phyloP scores from a whole-genome alignment of 371 early-diverging fungal species.

The Mortierella sp. region DNA sequence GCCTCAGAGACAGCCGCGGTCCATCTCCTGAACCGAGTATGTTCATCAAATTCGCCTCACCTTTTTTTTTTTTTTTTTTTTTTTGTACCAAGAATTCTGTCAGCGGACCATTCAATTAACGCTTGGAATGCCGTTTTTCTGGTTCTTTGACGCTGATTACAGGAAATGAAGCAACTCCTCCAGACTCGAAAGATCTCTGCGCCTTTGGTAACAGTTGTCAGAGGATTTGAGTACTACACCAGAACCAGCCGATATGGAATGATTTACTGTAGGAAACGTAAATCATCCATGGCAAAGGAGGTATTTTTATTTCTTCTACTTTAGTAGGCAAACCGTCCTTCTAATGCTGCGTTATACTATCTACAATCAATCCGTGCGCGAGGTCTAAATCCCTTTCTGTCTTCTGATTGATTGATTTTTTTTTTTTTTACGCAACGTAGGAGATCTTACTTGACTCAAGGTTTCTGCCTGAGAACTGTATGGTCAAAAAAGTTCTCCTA shows the following conservation, averaged over 20 bases:
- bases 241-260: slow-evolving; percentile 65
- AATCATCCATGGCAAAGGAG: slow-evolving; percentile 58
- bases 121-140: no score
- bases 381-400: no score
- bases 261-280: slow-evolving; percentile 65
- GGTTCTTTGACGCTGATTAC: neutral
- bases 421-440: slow-evolving; percentile 21
- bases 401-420: neutral
- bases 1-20: slow-evolving; percentile 43
- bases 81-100: no score
- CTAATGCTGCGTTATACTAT: neutral
- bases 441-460: slow-evolving; percentile 69
- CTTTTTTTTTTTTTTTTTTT: no score
- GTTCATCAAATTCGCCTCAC: neutral
- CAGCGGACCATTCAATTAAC: no score
- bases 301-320: slow-evolving; percentile 27
- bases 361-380: no score
- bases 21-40: slow-evolving; percentile 41
- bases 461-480: slow-evolving; percentile 62
- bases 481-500: slow-evolving; percentile 67
- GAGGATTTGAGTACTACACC: slow-evolving; percentile 74
- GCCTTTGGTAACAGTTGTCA: slow-evolving; percentile 62
- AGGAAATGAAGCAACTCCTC: slow-evolving; percentile 68
- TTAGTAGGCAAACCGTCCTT: neutral
- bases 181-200: slow-evolving; percentile 57